Percentiles rank a stretch among this genome's conserved stretches.
phyloP scores from a whole-genome alignment of 1,284 basidiomycete genomes.

The Puccinia hordei region DNA sequence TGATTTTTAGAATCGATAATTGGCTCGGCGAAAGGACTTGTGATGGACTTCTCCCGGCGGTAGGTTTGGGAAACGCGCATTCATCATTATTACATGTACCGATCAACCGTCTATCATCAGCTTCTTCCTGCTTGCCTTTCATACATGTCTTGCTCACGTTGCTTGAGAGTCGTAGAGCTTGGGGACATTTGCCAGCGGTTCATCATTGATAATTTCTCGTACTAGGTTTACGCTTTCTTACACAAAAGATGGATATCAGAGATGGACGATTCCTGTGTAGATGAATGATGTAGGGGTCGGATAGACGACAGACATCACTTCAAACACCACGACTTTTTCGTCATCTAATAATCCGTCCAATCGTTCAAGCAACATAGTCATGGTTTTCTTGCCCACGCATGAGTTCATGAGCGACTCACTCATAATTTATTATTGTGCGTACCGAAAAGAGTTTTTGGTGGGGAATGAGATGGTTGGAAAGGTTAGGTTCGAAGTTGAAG shows the following conservation, averaged over 20 bases:
- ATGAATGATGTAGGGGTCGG: too few relatives aligned
- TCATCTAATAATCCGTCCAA: conserved; percentile 24
- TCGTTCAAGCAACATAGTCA: conserved; percentile 29
- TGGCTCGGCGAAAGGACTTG: conserved; percentile 24
- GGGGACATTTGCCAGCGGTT: not conserved
- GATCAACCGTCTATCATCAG: not conserved
- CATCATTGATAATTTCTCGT: conserved; percentile 12
- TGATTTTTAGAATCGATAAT: conserved; percentile 17
- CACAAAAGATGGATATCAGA: not conserved
- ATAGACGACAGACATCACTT: not conserved
- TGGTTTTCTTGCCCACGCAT: not conserved
- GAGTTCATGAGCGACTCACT: conserved; percentile 5
- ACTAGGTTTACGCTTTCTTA: conserved; percentile 16
- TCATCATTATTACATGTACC: too few relatives aligned
- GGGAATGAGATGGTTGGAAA: not conserved
- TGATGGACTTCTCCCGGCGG: conserved; percentile 9
- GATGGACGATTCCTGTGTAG: too few relatives aligned
- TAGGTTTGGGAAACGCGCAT: not conserved
- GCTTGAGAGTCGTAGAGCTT: conserved; percentile 28
- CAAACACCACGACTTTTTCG: conserved; percentile 12
- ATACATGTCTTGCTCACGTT: conserved; percentile 5
- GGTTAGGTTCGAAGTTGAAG: not conserved
- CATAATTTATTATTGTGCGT: not conserved
- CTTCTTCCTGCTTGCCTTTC: not conserved
- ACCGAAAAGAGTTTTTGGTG: not conserved